Percentiles rank a stretch among this genome's conserved stretches.
phyloP scores from a whole-genome alignment of 2,329 filamentous ascomycete species.

The Phialemoniopsis sp. region DNA sequence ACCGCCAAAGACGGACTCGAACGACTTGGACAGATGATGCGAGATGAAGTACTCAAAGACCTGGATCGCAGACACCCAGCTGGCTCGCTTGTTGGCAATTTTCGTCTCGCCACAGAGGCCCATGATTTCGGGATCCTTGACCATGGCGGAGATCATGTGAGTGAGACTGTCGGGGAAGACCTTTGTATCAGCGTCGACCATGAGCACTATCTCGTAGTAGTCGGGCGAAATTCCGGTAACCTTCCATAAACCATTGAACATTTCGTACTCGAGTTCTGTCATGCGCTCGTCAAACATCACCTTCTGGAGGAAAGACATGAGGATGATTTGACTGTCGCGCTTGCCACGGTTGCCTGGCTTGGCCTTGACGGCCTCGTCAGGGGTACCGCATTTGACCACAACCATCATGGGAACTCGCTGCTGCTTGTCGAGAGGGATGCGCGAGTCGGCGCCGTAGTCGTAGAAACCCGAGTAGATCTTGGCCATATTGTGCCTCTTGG shows the following conservation, averaged over 20 bases:
- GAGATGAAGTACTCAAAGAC: conserved; percentile 99
- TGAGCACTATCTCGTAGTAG: conserved; percentile 96
- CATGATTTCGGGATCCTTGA: conserved; percentile 99
- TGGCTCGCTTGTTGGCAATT: conserved; percentile 95
- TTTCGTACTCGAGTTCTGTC: conserved; percentile 98
- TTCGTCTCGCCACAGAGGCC: conserved; percentile 98
- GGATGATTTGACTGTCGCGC: conserved; percentile 96
- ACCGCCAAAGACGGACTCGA: conserved; percentile 98
- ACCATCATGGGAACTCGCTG: conserved; percentile 98
- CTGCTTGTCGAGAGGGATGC: conserved; percentile 80
- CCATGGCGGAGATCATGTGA: conserved; percentile 99
- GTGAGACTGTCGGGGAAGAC: conserved; percentile 98
- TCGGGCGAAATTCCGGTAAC: conserved; percentile 97
- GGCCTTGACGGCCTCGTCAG: conserved; percentile 71
- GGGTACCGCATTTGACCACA: conserved; percentile 92
- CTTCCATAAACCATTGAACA: conserved; percentile 99
- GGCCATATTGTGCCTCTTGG: conserved; percentile 99
- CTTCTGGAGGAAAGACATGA: conserved; percentile 99
- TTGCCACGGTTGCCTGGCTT: conserved; percentile 98
- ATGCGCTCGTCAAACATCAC: conserved; percentile 99
- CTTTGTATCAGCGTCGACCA: conserved; percentile 99
- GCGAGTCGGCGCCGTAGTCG: conserved; percentile 81
- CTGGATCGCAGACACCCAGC: conserved; percentile 96
- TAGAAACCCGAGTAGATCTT: conserved; percentile 98
- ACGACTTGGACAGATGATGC: conserved; percentile 93